Evolutionary conservation across 108 stramenopile species (phyloP), one percentile per base, ranked within the genome.

Genomic region (Skeletonema costatum): DNA sequence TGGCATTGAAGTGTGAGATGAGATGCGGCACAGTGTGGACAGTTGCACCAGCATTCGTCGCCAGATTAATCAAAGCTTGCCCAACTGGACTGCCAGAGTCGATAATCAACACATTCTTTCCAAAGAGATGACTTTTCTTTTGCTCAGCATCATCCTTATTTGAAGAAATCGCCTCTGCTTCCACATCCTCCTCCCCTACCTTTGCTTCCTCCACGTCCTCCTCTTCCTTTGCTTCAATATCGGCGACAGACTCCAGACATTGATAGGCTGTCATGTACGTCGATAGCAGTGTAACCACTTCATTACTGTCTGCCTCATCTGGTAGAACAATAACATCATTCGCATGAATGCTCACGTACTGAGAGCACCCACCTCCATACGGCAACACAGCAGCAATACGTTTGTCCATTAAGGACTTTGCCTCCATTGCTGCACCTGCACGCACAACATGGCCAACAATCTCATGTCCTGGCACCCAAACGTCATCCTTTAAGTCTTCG

Each of bases 251-350:
- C 4, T 56, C 53, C 53, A 56, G 60, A 3, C 82, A 67, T 75
- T 95, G 93, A 66, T 89, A 92, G 1, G 93, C 93, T 5, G 88
- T 68, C 75, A 95, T 79, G 70, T 92, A 95, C 16, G 80, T 89
- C 33, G 89, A 80, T 0, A 86, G 76, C 70, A 94, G 75, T 63
- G 89, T 88, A 29, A 79, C 84, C 2, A 86, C 76, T 53, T 64
- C 60, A 10, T 73, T 69, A n/a, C 82, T 68, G n/a, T 71, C 77
- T 11, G 87, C 78, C 66, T 32, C 78, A 13, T 64, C 39, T 12
- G 90, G 85, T 12, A 95, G 81, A 32, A 87, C 81, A 50, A 95
- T 76, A n/a, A 87, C 66, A 5, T 67, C 53, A 2, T 78, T 71
- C 50, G 74, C 79, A 2, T 68, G 66, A 25, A 89, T 65, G 31